Conservation (phyloP, 2,329 filamentous ascomycete genomes). For the Raffaelea ambrosiae region DNA sequence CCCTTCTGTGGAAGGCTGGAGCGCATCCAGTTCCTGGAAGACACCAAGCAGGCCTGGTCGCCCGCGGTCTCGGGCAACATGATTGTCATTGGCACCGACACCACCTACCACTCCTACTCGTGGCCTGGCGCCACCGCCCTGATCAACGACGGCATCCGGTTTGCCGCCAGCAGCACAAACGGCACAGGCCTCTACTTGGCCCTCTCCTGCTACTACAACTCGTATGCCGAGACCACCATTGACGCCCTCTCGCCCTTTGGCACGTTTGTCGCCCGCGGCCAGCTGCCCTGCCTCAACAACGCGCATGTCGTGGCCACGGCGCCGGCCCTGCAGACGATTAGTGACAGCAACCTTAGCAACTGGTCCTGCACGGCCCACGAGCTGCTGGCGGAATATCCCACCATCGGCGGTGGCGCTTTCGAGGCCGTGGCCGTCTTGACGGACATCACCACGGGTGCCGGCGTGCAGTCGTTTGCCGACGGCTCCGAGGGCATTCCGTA, state of each 20-base stretch:
- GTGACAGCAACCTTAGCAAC: slow-evolving; percentile 27
- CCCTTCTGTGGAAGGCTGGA: slow-evolving; percentile 22
- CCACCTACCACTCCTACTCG: slow-evolving; percentile 20
- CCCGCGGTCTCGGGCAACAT: slow-evolving; percentile 31
- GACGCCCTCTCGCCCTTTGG: slow-evolving; percentile 24
- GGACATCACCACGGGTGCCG: slow-evolving; percentile 21
- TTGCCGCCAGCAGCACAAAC: slow-evolving; percentile 9
- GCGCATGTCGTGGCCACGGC: slow-evolving; percentile 30
- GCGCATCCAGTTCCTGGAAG: slow-evolving; percentile 26
- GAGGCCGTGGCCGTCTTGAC: slow-evolving; percentile 30
- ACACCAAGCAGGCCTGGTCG: slow-evolving; percentile 29
- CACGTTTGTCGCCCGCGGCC: slow-evolving; percentile 28
- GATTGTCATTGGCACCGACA: slow-evolving; percentile 32
- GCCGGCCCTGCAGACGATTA: slow-evolving; percentile 22
- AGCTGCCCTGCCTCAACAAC: slow-evolving; percentile 29
- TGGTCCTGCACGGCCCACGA: slow-evolving; percentile 35
- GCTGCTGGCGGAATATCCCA: slow-evolving; percentile 28
- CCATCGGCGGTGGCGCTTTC: slow-evolving; percentile 24
- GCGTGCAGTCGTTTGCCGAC: slow-evolving; percentile 25
- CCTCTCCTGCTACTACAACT: slow-evolving; percentile 32
- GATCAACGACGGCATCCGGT: slow-evolving; percentile 27
- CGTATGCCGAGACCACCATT: slow-evolving; percentile 12
- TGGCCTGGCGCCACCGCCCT: slow-evolving; percentile 23
- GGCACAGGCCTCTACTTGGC: slow-evolving; percentile 25
- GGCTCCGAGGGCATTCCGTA: slow-evolving; percentile 29